Conservation (phyloP, 495 filamentous ascomycete genomes). For the Halenospora varia region DNA sequence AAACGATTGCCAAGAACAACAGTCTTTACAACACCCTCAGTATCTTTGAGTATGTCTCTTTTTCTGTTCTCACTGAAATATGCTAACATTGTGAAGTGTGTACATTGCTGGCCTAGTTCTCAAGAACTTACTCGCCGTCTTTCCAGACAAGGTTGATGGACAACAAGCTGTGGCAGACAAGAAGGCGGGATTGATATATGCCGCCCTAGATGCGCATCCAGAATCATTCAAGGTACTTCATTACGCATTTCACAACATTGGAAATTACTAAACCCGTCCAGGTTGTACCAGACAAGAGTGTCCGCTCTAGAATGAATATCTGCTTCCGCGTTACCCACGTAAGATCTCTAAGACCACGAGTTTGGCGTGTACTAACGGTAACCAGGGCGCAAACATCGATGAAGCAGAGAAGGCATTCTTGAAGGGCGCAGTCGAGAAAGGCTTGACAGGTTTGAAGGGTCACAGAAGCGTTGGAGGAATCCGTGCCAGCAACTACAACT, state of each 20-base stretch:
- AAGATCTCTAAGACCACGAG: not conserved
- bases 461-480: slow-evolving; percentile 78
- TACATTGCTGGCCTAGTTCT: slow-evolving; percentile 87
- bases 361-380: not conserved
- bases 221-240: slow-evolving; percentile 16
- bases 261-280: not conserved
- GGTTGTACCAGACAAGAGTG: slow-evolving; percentile 66
- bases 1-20: slow-evolving; percentile 79
- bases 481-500: slow-evolving; percentile 62
- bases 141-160: slow-evolving; percentile 61
- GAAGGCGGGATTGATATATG: slow-evolving; percentile 75
- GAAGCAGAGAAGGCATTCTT: slow-evolving; percentile 74
- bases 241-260: not conserved
- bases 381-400: slow-evolving; percentile 11
- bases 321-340: slow-evolving; percentile 66
- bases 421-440: slow-evolving; percentile 57
- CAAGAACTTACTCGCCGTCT: slow-evolving; percentile 54
- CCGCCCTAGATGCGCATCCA: slow-evolving; percentile 65
- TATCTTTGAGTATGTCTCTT: slow-evolving; percentile 64
- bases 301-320: slow-evolving; percentile 85
- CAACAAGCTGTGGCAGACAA: slow-evolving; percentile 64
- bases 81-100: slow-evolving; percentile 40
- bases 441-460: slow-evolving; percentile 72
- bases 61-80: slow-evolving; percentile 23
- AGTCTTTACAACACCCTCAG: slow-evolving; percentile 92